Conservation (phyloP, 495 filamentous ascomycete genomes). For the Talaromyces adpressus region DNA sequence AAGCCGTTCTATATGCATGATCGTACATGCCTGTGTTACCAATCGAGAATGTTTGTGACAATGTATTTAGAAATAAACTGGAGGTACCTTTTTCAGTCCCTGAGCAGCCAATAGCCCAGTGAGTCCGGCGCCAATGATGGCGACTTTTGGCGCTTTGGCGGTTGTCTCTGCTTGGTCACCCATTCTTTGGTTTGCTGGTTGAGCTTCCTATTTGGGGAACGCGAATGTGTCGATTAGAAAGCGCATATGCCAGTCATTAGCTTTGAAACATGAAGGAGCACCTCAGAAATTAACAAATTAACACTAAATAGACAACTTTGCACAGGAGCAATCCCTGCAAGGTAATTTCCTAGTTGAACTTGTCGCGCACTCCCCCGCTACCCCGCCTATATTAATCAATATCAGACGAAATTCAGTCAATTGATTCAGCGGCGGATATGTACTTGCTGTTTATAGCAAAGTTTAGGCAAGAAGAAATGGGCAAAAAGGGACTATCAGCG, state of each 20-base stretch:
- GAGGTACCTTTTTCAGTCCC: neutral
- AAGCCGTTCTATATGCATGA: conserved; percentile 4
- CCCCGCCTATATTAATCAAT: neutral
- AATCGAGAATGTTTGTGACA: neutral
- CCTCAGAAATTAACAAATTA: neutral
- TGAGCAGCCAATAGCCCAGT: neutral
- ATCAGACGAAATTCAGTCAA: neutral
- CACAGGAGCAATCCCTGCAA: neutral
- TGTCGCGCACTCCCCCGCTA: neutral
- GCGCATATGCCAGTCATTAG: neutral
- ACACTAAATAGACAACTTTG: neutral
- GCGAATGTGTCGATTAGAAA: neutral
- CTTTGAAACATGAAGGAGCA: neutral
- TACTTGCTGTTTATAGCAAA: neutral
- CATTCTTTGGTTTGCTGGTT: neutral
- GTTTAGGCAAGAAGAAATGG: neutral
- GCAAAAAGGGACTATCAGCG: neutral
- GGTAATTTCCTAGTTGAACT: neutral
- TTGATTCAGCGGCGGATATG: neutral
- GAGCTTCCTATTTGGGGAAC: neutral
- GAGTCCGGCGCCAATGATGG: neutral
- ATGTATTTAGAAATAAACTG: neutral
- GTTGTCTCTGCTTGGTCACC: neutral
- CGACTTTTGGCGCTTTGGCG: neutral
- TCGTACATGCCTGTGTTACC: neutral